phyloP scores from a whole-genome alignment of 179 eudicot species.

The Corrigiola litoralis region DNA sequence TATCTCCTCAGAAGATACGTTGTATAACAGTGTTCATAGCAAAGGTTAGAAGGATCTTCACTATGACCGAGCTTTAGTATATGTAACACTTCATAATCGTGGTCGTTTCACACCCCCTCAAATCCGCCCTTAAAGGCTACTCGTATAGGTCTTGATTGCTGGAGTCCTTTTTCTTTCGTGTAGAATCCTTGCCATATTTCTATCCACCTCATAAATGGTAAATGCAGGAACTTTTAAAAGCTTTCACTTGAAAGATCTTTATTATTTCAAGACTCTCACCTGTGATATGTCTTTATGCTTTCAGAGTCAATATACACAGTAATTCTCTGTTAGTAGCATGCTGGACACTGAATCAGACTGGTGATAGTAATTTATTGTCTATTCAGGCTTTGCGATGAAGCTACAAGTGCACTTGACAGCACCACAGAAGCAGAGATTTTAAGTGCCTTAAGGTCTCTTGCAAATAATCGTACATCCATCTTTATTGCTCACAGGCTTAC shows the following conservation, averaged over 20 bases:
- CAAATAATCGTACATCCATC: slow-evolving; percentile 73
- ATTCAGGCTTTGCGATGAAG: slow-evolving; percentile 89
- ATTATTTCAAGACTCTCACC: neutral
- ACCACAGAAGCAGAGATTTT: slow-evolving; percentile 93
- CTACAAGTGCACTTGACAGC: slow-evolving; percentile 97
- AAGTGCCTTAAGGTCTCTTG: slow-evolving; percentile 68
- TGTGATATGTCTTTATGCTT: neutral
- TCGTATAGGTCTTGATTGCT: no score
- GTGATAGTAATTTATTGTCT: neutral
- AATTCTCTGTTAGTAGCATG: neutral
- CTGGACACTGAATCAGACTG: neutral
- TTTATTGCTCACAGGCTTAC: slow-evolving; percentile 97
- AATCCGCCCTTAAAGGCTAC: no score
- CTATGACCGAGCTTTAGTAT: neutral
- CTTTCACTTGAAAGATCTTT: neutral
- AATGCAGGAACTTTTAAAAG: neutral
- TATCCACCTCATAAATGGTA: no score
- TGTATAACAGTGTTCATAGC: neutral
- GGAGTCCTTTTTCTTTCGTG: no score
- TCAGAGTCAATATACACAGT: no score
- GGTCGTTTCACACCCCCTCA: no score
- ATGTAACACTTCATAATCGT: no score
- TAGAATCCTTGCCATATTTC: no score
- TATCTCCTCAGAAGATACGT: neutral
- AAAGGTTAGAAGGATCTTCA: neutral